phyloP scores from a whole-genome alignment of 116 monocot genomes.

The Trichopus zeylanicus region DNA sequence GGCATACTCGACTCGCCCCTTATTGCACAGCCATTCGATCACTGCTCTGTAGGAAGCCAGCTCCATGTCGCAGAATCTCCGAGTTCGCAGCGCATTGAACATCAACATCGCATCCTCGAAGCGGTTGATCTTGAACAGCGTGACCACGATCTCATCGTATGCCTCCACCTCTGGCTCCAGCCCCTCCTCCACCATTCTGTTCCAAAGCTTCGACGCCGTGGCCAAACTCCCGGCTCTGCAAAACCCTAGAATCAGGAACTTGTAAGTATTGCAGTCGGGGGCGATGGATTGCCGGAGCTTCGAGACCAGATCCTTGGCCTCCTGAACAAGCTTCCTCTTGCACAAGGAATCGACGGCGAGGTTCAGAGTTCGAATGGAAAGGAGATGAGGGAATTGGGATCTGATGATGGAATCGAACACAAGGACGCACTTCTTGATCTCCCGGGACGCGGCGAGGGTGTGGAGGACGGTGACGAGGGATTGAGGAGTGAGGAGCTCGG shows the following conservation, averaged over 20 bases:
- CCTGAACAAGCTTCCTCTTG: slow-evolving; percentile 30
- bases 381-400: slow-evolving; percentile 1
- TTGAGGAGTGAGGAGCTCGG: slow-evolving; percentile 14
- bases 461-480: slow-evolving; percentile 31
- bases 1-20: slow-evolving; percentile 28
- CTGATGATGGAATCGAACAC: slow-evolving; percentile 27
- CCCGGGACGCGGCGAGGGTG: slow-evolving; percentile 44
- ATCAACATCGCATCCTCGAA: slow-evolving; percentile 46
- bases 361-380: slow-evolving; percentile 16
- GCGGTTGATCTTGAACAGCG: slow-evolving; percentile 57
- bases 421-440: slow-evolving; percentile 47
- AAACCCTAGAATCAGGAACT: slow-evolving; percentile 46
- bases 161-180: slow-evolving; percentile 43
- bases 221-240: slow-evolving; percentile 50
- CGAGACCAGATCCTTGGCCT: slow-evolving; percentile 30
- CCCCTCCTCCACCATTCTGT: slow-evolving; percentile 33
- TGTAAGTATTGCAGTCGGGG: slow-evolving; percentile 35
- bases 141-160: slow-evolving; percentile 53
- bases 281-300: slow-evolving; percentile 21
- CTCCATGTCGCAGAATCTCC: slow-evolving; percentile 24
- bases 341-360: slow-evolving; percentile 22
- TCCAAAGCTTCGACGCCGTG: slow-evolving; percentile 63
- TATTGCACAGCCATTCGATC: slow-evolving; percentile 59
- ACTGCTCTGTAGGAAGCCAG: slow-evolving; percentile 22
- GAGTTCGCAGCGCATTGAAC: slow-evolving; percentile 41